Evolutionary conservation across 768 basidiomycete species (phyloP).

Genomic region (Coprinopsis cinerea): DNA sequence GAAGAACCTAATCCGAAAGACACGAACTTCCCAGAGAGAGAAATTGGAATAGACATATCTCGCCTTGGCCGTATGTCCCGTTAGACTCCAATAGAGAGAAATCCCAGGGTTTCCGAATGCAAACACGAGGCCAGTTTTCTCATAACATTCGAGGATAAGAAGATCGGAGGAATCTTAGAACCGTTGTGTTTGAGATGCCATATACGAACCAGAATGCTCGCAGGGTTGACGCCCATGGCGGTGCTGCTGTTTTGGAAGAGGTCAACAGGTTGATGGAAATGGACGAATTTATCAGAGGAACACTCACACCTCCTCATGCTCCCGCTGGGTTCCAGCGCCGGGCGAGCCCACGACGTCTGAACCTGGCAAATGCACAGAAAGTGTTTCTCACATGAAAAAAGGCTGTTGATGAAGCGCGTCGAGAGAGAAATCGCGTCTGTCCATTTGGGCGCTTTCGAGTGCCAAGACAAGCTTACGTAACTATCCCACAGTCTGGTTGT

Average conservation of each 20-base stretch:
- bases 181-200: not conserved
- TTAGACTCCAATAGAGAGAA: not conserved
- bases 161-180: not conserved
- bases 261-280: too few relatives aligned
- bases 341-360: too few relatives aligned
- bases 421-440: too few relatives aligned
- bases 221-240: not conserved
- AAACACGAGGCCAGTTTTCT: not conserved
- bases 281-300: too few relatives aligned
- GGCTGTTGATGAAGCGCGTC: too few relatives aligned
- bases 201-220: too few relatives aligned
- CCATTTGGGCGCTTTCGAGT: not conserved
- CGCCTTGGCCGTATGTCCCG: not conserved
- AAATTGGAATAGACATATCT: not conserved
- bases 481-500: not conserved
- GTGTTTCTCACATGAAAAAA: too few relatives aligned
- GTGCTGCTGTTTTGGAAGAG: not conserved
- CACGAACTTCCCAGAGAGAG: constrained; percentile 1
- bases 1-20: not conserved
- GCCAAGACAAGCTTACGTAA: not conserved
- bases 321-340: too few relatives aligned
- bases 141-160: not conserved
- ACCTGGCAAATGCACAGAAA: too few relatives aligned
- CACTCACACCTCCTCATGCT: too few relatives aligned
- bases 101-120: not conserved